A percentile compares a stretch with the other conserved stretches of the same genome.
Conservation (phyloP, 2,329 filamentous ascomycete genomes). For the Fusarium zealandicum region DNA sequence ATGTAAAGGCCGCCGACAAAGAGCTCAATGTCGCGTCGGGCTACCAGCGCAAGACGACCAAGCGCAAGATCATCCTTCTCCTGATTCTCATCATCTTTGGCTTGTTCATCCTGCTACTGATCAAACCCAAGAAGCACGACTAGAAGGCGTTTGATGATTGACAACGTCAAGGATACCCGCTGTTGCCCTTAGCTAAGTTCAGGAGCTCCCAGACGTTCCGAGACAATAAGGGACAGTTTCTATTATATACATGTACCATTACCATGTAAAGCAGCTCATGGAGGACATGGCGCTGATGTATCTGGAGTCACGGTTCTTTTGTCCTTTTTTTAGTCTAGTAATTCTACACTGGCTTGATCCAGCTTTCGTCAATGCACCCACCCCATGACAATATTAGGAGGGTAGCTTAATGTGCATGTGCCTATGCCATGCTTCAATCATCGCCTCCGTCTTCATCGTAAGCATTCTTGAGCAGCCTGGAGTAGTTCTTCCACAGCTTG, state of each 20-base stretch:
- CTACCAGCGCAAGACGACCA: slow-evolving; percentile 88
- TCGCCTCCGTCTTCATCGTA: slow-evolving; percentile 34
- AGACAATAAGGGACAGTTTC: slow-evolving; percentile 9
- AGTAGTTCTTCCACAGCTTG: slow-evolving; percentile 43
- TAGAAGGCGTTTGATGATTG: slow-evolving; percentile 26
- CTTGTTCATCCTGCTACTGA: slow-evolving; percentile 81
- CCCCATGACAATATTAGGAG: background rate
- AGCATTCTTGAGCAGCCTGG: slow-evolving; percentile 40
- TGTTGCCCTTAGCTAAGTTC: slow-evolving; percentile 3
- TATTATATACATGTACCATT: slow-evolving; percentile 41
- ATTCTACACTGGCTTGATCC: slow-evolving; percentile 32
- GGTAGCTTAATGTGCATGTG: background rate
- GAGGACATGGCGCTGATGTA: slow-evolving; percentile 35
- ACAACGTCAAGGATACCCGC: slow-evolving; percentile 26
- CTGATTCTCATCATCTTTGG: slow-evolving; percentile 83
- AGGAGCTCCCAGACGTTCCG: background rate
- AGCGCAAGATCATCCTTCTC: slow-evolving; percentile 92
- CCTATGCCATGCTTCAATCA: slow-evolving; percentile 4
- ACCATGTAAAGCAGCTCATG: slow-evolving; percentile 42
- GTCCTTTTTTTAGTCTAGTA: slow-evolving; percentile 32
- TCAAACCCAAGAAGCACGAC: slow-evolving; percentile 74
- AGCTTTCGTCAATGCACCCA: slow-evolving; percentile 7
- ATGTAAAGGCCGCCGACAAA: slow-evolving; percentile 91
- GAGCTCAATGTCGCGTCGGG: slow-evolving; percentile 88
- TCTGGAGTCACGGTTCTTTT: slow-evolving; percentile 41